Evolutionary conservation across 495 filamentous ascomycete species (phyloP), one percentile per base, ranked within the genome.

Genomic region (Xylaria intraflava): DNA sequence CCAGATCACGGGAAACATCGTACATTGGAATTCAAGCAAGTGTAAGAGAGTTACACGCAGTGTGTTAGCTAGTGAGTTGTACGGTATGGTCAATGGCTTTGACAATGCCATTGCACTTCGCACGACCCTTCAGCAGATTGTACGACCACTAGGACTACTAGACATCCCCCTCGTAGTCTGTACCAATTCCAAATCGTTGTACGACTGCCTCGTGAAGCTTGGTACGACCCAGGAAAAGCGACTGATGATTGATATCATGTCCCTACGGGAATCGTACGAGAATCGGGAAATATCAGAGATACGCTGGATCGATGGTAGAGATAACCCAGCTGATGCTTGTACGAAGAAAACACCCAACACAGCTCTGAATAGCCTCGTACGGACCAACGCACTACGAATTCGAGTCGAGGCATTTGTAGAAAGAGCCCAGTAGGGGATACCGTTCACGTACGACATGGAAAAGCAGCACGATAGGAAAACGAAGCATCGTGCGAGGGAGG

Each of bases 161-260:
- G 38, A 30, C 2, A 14, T 43, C 1, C 42, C 31, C 7, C 20
- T 60, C 16, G 35, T 60, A 14, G 7, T 56, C 8, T 59, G 23
- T 46, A 59, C 39, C 1, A 36, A 59, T 38, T 55, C 45, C 1
- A 49, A 50, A 7, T 59, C 39, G 2, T 33, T 60, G 23, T 61
- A 61, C 27, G 24, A 61, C 1, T 57, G 24, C 36, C 43, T 61
- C 0, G 26, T 56, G 24, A 60, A 56, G 29, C 45, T 60, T 10
- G 29, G 44, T 0, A 50, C 45, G 0, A 59, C 45, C 24, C n/a
- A 36, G 12, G 52, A 60, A 44, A 60, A 60, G 23, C 29, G 52
- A 19, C 20, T 56, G 9, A 60, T 60, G 38, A 47, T 56, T 22
- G 29, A 60, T 48, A 48, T 60, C 14, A 38, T 60, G 33, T 35